These are phyloP conservation scores for Diaporthe australafricana DNA, from an alignment of 2,329 filamentous ascomycete genomes.

Conservation along the genomic window DNA sequence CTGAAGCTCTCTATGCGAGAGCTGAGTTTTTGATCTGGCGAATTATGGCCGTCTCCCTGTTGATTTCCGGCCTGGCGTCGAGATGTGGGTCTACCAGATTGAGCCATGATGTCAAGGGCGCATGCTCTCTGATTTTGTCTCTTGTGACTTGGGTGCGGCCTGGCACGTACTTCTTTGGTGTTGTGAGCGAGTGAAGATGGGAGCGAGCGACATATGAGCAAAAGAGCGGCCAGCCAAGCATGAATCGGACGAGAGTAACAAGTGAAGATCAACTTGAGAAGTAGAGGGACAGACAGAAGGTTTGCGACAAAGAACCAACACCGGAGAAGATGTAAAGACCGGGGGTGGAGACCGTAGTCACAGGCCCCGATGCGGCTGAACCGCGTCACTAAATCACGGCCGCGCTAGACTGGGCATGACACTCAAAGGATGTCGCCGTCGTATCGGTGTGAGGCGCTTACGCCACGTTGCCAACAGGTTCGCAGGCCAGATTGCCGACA, in stretches of 20 bases:
- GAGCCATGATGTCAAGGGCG: background rate
- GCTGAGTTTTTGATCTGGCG: slow-evolving; percentile 10
- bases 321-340: background rate
- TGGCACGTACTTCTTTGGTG: background rate
- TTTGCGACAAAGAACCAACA: background rate
- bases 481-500: background rate
- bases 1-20: slow-evolving; percentile 45
- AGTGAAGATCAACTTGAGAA: background rate
- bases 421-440: background rate
- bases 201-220: slow-evolving; percentile 6
- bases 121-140: background rate
- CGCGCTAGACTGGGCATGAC: background rate
- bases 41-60: background rate
- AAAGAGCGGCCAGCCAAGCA: background rate
- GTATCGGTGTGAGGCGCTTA: background rate
- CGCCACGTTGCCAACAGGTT: slow-evolving; percentile 8
- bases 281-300: background rate
- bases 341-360: slow-evolving; percentile 4
- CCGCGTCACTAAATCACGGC: background rate
- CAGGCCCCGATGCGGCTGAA: slow-evolving; percentile 30
- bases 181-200: background rate
- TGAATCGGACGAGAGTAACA: background rate
- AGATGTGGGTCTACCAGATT: background rate
- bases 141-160: background rate
- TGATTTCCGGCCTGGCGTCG: background rate